phyloP scores from a whole-genome alignment of 495 filamentous ascomycete species.

The Penicillium riverlandense region DNA sequence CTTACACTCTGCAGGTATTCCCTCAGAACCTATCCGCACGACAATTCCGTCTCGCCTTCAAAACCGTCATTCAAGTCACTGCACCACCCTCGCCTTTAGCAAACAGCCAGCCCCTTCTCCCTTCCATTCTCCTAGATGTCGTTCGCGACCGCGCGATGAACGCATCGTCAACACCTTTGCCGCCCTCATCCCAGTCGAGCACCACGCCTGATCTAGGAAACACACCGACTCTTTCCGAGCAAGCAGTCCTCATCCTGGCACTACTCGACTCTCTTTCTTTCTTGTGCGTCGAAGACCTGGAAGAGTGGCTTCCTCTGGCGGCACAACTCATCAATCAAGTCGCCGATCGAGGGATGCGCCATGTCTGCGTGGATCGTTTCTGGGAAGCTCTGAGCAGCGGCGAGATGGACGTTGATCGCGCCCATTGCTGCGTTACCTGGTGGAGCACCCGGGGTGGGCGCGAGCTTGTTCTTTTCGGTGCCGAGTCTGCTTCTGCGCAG shows the following conservation, averaged over 20 bases:
- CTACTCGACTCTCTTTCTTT: constrained; percentile 77
- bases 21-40: constrained; percentile 74
- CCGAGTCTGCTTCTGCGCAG: constrained; percentile 16
- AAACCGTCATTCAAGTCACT: constrained; percentile 79
- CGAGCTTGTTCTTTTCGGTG: constrained; percentile 55
- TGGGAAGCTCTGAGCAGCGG: constrained; percentile 79
- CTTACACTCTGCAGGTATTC: constrained; percentile 49
- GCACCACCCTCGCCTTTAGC: constrained; percentile 72
- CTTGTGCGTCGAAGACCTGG: constrained; percentile 59
- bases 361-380: constrained; percentile 63
- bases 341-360: constrained; percentile 51
- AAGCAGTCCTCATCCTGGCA: constrained; percentile 70
- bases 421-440: constrained; percentile 77
- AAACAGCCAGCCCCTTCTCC: constrained; percentile 62
- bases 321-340: constrained; percentile 62
- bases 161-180: constrained; percentile 46
- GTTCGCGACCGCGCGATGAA: constrained; percentile 58
- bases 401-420: constrained; percentile 87
- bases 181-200: constrained; percentile 21
- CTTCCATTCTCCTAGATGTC: constrained; percentile 75
- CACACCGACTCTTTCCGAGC: constrained; percentile 58
- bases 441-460: constrained; percentile 70
- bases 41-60: constrained; percentile 92
- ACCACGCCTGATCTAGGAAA: constrained; percentile 20
- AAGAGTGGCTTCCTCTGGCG: constrained; percentile 69